Conservation (phyloP, 306 rosid genomes). For the Cajanus cajan region DNA sequence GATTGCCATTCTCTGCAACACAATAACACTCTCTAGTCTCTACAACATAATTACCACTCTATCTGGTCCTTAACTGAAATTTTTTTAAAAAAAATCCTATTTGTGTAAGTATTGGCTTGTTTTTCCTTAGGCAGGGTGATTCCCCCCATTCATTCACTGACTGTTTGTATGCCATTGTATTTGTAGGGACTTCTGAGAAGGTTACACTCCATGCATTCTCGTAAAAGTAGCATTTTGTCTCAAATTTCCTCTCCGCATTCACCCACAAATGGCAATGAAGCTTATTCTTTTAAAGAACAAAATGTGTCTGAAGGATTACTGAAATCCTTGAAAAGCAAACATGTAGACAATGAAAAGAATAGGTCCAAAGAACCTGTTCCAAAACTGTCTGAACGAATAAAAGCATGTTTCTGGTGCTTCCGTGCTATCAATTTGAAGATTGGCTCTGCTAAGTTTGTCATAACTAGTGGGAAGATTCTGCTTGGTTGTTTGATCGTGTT, state of each 20-base stretch:
- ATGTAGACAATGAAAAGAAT: slow-evolving; percentile 27
- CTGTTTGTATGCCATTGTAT: slow-evolving; percentile 19
- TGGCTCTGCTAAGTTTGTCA: slow-evolving; percentile 48
- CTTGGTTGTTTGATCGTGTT: slow-evolving; percentile 62
- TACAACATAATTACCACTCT: neutral
- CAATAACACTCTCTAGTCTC: neutral
- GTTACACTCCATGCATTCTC: slow-evolving; percentile 56
- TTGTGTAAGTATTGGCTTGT: neutral
- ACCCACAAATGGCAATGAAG: slow-evolving; percentile 32
- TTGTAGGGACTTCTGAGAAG: slow-evolving; percentile 64
- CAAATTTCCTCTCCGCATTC: slow-evolving; percentile 35
- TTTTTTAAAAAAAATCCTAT: neutral
- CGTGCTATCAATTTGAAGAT: slow-evolving; percentile 63
- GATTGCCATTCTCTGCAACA: neutral
- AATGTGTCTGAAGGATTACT: slow-evolving; percentile 25
- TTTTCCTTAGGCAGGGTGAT: neutral
- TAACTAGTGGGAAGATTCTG: slow-evolving; percentile 62
- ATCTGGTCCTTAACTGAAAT: neutral
- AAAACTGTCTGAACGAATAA: slow-evolving; percentile 52
- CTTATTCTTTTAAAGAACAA: slow-evolving; percentile 33
- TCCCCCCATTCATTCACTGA: slow-evolving; percentile 14
- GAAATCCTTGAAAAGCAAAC: slow-evolving; percentile 29
- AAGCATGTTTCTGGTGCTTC: slow-evolving; percentile 67
- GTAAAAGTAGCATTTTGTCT: slow-evolving; percentile 45
- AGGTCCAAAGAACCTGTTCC: slow-evolving; percentile 42